Conservation (phyloP, 2,329 filamentous ascomycete species). For the Fusarium sambucinum region DNA sequence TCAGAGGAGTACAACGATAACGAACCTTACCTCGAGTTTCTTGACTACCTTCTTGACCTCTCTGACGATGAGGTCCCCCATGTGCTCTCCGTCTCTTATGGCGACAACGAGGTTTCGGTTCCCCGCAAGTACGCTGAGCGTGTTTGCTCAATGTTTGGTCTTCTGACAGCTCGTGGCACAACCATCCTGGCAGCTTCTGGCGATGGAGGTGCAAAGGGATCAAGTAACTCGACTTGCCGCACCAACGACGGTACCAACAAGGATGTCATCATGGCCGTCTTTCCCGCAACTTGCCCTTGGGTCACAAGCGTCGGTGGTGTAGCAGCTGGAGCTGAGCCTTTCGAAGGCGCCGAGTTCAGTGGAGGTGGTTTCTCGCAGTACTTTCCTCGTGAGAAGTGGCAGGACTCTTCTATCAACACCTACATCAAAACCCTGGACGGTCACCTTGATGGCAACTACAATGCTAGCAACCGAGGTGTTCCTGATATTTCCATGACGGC, state of each 20-base stretch:
- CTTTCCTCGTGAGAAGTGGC: conserved; percentile 61
- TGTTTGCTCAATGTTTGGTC: conserved; percentile 66
- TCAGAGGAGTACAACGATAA: conserved; percentile 56
- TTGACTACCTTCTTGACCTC: conserved; percentile 62
- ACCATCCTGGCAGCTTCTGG: conserved; percentile 65
- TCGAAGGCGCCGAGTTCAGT: conserved; percentile 60
- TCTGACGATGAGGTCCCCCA: conserved; percentile 63
- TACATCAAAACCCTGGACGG: conserved; percentile 58
- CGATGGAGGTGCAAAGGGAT: conserved; percentile 62
- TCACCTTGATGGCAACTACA: conserved; percentile 60
- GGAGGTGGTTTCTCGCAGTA: conserved; percentile 66
- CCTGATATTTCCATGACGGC: conserved; percentile 68
- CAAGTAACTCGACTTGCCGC: conserved; percentile 63
- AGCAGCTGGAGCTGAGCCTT: conserved; percentile 51
- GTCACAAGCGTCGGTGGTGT: conserved; percentile 76
- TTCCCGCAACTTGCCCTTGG: conserved; percentile 76
- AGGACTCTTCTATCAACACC: conserved; percentile 54
- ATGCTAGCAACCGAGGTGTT: conserved; percentile 60
- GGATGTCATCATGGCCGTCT: conserved; percentile 69
- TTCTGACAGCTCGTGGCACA: conserved; percentile 65
- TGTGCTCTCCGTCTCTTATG: conserved; percentile 69
- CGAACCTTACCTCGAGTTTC: conserved; percentile 68
- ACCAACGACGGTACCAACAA: conserved; percentile 69
- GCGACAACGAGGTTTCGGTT: conserved; percentile 68
- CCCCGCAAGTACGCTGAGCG: conserved; percentile 63